A percentile compares a stretch with the other conserved stretches of the same genome.
phyloP scores from a whole-genome alignment of 2,329 filamentous ascomycete genomes.

The Sphaerulina vaccinii region DNA sequence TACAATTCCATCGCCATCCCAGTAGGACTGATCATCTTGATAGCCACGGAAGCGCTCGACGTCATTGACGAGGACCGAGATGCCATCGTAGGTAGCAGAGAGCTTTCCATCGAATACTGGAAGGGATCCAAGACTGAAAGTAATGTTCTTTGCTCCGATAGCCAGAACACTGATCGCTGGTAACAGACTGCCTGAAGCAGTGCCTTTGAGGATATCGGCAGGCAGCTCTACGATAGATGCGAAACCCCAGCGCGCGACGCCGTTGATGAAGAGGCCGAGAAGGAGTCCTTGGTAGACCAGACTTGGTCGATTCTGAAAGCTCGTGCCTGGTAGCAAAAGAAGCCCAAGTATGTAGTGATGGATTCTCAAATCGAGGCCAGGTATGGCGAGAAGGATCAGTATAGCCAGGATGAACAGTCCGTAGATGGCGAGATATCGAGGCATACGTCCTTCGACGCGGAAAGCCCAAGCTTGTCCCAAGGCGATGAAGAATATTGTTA shows the following conservation, averaged over 20 bases:
- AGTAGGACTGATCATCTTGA: conserved; percentile 54
- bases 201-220: conserved; percentile 61
- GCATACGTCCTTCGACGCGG: conserved; percentile 77
- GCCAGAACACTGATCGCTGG: conserved; percentile 50
- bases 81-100: conserved; percentile 60
- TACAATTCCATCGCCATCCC: conserved; percentile 36
- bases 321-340: conserved; percentile 81
- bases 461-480: conserved; percentile 80
- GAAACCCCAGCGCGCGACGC: conserved; percentile 91
- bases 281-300: conserved; percentile 87
- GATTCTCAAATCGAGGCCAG: conserved; percentile 77
- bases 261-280: conserved; percentile 89
- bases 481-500: conserved; percentile 66
- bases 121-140: conserved; percentile 56
- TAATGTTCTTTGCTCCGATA: conserved; percentile 58
- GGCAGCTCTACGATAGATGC: conserved; percentile 84
- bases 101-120: conserved; percentile 43
- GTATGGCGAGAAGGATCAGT: conserved; percentile 68
- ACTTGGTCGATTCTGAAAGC: conserved; percentile 79
- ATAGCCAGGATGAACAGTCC: conserved; percentile 65
- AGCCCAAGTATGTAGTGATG: conserved; percentile 94
- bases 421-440: conserved; percentile 76
- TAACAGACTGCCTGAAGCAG: conserved; percentile 58
- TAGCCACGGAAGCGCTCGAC: conserved; percentile 77
- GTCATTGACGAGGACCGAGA: conserved; percentile 80